Evolutionary conservation across 116 monocot species (phyloP).

Genomic region (Posidonia oceanica): DNA sequence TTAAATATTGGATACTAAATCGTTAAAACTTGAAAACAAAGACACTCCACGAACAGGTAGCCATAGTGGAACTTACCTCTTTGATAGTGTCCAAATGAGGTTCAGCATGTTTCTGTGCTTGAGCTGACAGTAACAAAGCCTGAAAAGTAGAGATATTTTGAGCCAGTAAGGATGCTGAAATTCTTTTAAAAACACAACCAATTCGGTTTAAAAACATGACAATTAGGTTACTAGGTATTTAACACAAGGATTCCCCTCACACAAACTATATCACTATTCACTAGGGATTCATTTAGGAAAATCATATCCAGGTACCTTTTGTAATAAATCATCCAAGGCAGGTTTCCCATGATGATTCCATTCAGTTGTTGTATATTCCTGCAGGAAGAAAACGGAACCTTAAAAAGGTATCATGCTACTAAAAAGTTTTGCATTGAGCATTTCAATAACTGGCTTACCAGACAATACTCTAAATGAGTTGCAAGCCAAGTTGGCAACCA

Average conservation of each 20-base stretch:
- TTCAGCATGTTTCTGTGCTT: conserved; percentile 46
- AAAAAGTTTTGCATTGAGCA: neutral
- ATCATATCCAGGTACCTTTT: conserved; percentile 30
- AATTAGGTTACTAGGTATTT: neutral
- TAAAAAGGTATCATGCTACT: neutral
- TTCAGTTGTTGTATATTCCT: conserved; percentile 35
- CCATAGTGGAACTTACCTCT: conserved; percentile 40
- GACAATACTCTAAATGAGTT: conserved; percentile 22
- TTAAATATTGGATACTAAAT: too few relatives aligned
- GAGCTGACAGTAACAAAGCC: conserved; percentile 46
- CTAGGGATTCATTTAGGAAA: neutral
- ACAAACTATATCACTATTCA: neutral
- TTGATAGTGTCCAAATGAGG: conserved; percentile 63
- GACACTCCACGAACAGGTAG: neutral
- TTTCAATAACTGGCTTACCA: conserved; percentile 26
- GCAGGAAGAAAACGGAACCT: neutral
- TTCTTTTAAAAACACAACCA: neutral
- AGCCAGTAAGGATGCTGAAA: neutral
- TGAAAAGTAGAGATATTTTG: conserved; percentile 15
- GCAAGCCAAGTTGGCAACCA: conserved; percentile 94
- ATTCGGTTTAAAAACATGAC: neutral
- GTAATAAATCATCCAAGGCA: conserved; percentile 27
- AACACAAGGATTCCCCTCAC: neutral
- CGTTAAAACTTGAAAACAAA: too few relatives aligned
- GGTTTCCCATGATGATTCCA: conserved; percentile 80